A percentile compares a stretch with the other conserved stretches of the same genome.
Evolutionary conservation across 805 yeast species (phyloP).

Genomic region (Hemisphaericaspora nanyangensis): DNA sequence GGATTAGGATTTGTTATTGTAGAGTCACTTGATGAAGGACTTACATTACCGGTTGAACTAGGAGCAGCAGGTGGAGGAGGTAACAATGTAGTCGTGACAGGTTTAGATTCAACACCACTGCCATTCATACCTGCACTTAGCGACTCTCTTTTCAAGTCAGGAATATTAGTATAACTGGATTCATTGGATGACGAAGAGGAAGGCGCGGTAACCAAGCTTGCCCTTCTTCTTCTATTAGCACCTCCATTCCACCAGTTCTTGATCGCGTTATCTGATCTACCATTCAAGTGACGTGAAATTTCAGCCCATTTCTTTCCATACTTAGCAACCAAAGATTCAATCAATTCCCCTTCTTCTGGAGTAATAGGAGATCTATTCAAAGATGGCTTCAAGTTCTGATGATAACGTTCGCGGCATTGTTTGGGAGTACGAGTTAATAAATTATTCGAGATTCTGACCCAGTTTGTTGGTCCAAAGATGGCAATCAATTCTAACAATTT

Average conservation of each 20-base stretch:
- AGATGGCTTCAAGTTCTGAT: slow-evolving; percentile 84
- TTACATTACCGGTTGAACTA: neutral
- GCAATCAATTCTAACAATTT: slow-evolving; percentile 65
- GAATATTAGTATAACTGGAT: neutral
- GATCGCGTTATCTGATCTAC: slow-evolving; percentile 86
- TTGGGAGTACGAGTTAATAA: slow-evolving; percentile 81
- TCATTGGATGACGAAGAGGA: neutral
- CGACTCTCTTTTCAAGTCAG: neutral
- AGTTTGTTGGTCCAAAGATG: slow-evolving; percentile 74
- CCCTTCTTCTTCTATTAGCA: slow-evolving; percentile 72
- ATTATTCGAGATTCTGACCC: slow-evolving; percentile 80
- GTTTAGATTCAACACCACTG: neutral
- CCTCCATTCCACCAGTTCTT: slow-evolving; percentile 98
- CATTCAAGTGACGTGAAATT: slow-evolving; percentile 81
- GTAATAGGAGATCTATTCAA: slow-evolving; percentile 80
- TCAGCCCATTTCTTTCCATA: slow-evolving; percentile 94
- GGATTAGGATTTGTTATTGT: neutral
- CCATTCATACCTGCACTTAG: neutral
- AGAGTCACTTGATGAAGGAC: slow-evolving; percentile 1
- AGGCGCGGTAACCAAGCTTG: slow-evolving; percentile 6
- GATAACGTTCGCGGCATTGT: slow-evolving; percentile 88
- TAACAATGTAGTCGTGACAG: slow-evolving; percentile 1
- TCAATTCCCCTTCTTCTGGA: slow-evolving; percentile 75
- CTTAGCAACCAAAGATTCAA: slow-evolving; percentile 72
- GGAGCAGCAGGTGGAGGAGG: slow-evolving; percentile 9